Base-by-base conservation (phyloP, 2,329 filamentous ascomycete genomes). In the Colletotrichum abscissum region DNA sequence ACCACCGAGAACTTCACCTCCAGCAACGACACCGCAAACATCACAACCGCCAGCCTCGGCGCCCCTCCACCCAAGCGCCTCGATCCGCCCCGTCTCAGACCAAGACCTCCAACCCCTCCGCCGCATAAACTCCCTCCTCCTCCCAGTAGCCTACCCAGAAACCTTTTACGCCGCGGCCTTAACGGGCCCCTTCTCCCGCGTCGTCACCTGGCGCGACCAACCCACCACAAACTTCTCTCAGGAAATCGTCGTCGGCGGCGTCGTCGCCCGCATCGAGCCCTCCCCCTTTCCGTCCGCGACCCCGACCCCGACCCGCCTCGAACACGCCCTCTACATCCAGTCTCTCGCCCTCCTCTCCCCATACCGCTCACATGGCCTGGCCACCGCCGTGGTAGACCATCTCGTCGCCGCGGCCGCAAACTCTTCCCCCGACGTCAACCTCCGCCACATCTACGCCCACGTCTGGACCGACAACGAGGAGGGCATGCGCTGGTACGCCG, bases 391-490 rank as follows among this genome's bases (percentile, higher is more conserved):
- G 0, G 82, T 93, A 19, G 86, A 90, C 58, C 84, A 88, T 75
- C 84, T 91, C 58, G 76, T 88, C 68, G 81, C 82, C 26, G 82
- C 84, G 12, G 82, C 81, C 19, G 82, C 81, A 14, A 77, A 78
- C 9, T 75, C 77, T 14, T 80, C 81, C 12, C 82, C 82, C 4
- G 81, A 75, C 19, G 80, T 85, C 74, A 78, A 85, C 64, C 84
- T 86, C 42, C 77, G 76, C 46, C 77, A 84, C 56, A 83, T 92
- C 19, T 92, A 90, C 75, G 91, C 91, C 5, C 91, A 93, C 79
- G 91, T 93, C 19, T 93, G 91, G 91, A 91, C 91, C 12, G 87
- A 90, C 72, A 92, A 92, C 79, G 86, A 88, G 2, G 91, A 92
- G 24, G 91, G 87, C 0, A 81, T 92, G 74, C 84, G 84, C 70